Evolutionary conservation across 495 filamentous ascomycete genomes (phyloP).

Genomic region (Geoglossum glabrum): DNA sequence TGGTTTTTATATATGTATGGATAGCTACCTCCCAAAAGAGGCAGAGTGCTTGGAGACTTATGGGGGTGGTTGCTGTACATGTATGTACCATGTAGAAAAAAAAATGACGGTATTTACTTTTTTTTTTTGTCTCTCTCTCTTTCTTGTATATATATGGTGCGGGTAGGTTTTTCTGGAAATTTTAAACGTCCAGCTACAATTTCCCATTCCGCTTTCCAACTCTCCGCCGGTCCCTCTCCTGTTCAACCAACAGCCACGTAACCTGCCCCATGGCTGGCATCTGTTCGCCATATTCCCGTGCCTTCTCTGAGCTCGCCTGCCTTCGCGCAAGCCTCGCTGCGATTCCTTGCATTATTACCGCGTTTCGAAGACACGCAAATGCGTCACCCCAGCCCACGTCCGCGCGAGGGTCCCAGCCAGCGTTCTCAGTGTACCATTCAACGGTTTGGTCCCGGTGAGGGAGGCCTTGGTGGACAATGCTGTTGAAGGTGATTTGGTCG

Average conservation of each 20-base stretch:
- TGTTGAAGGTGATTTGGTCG: constrained; percentile 3
- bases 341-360: constrained; percentile 87
- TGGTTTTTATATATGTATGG: no score
- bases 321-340: constrained; percentile 63
- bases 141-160: no score
- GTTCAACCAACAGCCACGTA: neutral
- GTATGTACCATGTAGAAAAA: no score
- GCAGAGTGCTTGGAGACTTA: no score
- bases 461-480: constrained; percentile 35
- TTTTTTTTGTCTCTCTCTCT: no score
- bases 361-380: constrained; percentile 43
- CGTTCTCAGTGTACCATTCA: constrained; percentile 53
- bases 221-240: no score
- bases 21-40: no score
- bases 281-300: constrained; percentile 44
- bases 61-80: no score
- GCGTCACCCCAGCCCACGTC: constrained; percentile 42
- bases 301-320: constrained; percentile 78
- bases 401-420: constrained; percentile 41
- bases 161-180: no score
- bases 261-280: constrained; percentile 27
- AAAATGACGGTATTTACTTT: no score
- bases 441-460: constrained; percentile 49
- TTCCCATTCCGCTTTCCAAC: no score
- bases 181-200: no score